Conservation (phyloP, 2,329 filamentous ascomycete species). For the Colletotrichum navitas region DNA sequence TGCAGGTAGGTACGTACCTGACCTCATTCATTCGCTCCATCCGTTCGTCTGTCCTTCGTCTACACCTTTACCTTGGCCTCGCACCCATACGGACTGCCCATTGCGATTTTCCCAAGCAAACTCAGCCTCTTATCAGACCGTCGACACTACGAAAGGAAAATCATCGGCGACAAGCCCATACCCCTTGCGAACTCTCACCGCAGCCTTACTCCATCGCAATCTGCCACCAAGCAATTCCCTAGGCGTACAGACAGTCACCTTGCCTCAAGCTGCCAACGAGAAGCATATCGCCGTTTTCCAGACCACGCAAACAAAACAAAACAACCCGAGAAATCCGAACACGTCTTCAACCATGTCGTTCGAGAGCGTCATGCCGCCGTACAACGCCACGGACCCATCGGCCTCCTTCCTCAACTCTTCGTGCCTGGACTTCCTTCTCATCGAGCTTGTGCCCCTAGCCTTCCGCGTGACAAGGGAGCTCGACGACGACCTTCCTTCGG, state of each 20-base stretch:
- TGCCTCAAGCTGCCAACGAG: background rate
- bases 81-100: background rate
- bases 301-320: background rate
- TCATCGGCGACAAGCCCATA: background rate
- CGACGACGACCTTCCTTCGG: constrained; percentile 64
- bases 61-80: constrained; percentile 1
- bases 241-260: background rate
- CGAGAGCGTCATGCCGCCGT: constrained; percentile 76
- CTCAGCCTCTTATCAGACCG: background rate
- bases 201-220: background rate
- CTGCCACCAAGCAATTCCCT: background rate
- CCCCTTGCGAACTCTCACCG: background rate
- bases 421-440: constrained; percentile 93
- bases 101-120: background rate
- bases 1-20: constrained; percentile 9
- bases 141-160: background rate
- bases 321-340: background rate
- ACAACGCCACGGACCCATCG: constrained; percentile 79
- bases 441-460: constrained; percentile 95
- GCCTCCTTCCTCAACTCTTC: constrained; percentile 85
- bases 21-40: constrained; percentile 11
- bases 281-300: background rate
- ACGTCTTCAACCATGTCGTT: constrained; percentile 71
- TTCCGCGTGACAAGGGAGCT: constrained; percentile 86
- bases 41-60: background rate